Conservation (phyloP, 441 rosid genomes). For the Gossypium davidsonii region DNA sequence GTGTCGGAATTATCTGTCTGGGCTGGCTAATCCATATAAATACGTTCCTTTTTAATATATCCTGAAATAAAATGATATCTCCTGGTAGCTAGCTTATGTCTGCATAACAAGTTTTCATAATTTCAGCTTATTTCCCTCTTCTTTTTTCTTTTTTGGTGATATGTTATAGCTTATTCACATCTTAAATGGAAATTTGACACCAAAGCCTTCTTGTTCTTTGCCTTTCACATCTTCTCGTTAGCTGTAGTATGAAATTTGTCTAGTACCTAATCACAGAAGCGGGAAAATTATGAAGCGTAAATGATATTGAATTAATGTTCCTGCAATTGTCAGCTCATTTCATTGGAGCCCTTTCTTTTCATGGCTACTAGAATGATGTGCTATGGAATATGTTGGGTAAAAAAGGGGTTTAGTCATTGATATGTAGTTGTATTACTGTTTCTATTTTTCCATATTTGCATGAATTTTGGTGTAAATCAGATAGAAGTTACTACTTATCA, state of each 20-base stretch:
- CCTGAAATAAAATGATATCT: neutral
- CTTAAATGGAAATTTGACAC: neutral
- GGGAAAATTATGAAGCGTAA: neutral
- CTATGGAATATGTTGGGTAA: neutral
- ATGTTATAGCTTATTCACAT: neutral
- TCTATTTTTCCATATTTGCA: neutral
- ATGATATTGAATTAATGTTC: neutral
- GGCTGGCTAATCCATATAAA: neutral
- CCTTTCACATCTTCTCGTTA: neutral
- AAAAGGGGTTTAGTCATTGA: neutral
- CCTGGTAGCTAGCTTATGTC: neutral
- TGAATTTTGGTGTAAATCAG: neutral
- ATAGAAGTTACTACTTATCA: neutral
- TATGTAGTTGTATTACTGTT: neutral
- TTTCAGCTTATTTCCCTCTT: neutral
- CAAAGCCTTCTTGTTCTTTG: neutral
- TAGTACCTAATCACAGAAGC: neutral
- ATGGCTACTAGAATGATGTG: neutral
- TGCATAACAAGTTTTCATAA: neutral
- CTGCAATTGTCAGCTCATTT: neutral
- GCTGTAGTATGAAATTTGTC: neutral
- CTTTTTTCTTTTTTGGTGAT: neutral
- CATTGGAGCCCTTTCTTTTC: neutral
- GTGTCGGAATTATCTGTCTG: neutral
- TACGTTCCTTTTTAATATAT: neutral